phyloP scores from a whole-genome alignment of 805 yeast species.

The Ogataea naganishii region DNA sequence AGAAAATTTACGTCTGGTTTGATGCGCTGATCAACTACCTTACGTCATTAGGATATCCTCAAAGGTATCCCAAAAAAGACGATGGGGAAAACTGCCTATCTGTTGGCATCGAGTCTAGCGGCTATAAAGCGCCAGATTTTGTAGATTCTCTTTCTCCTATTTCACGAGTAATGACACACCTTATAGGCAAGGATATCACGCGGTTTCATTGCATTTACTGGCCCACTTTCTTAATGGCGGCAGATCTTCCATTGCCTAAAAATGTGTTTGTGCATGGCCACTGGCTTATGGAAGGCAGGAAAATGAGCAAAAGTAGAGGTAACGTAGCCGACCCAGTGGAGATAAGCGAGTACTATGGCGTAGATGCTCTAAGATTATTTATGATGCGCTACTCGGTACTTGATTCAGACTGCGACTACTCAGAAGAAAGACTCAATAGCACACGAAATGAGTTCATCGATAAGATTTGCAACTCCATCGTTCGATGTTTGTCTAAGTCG shows the following conservation, averaged over 20 bases:
- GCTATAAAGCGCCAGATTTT: slow-evolving; percentile 68
- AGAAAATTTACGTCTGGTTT: slow-evolving; percentile 91
- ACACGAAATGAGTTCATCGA: slow-evolving; percentile 64
- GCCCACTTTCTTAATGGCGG: slow-evolving; percentile 89
- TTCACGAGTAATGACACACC: too few relatives aligned
- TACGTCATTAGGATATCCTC: slow-evolving; percentile 57
- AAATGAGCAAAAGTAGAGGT: slow-evolving; percentile 90
- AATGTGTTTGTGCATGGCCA: slow-evolving; percentile 86
- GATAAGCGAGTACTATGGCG: slow-evolving; percentile 54
- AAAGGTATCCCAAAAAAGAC: slow-evolving; percentile 15
- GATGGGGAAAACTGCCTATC: too few relatives aligned
- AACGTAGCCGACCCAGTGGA: slow-evolving; percentile 88
- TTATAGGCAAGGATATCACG: slow-evolving; percentile 87
- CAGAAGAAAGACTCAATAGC: slow-evolving; percentile 41
- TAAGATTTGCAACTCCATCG: slow-evolving; percentile 73
- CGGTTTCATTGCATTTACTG: slow-evolving; percentile 88
- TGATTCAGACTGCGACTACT: slow-evolving; percentile 72
- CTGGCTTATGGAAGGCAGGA: slow-evolving; percentile 83
- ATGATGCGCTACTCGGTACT: slow-evolving; percentile 68
- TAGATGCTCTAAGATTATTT: slow-evolving; percentile 69
- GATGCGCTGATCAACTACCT: slow-evolving; percentile 87
- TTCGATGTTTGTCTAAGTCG: slow-evolving; percentile 64
- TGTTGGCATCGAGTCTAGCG: slow-evolving; percentile 4
- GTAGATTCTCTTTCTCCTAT: too few relatives aligned
- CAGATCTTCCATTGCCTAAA: slow-evolving; percentile 59